Percentiles rank a stretch among this genome's conserved stretches.
Evolutionary conservation across 768 basidiomycete genomes (phyloP).

Genomic region (Leccinum rimulosum): DNA sequence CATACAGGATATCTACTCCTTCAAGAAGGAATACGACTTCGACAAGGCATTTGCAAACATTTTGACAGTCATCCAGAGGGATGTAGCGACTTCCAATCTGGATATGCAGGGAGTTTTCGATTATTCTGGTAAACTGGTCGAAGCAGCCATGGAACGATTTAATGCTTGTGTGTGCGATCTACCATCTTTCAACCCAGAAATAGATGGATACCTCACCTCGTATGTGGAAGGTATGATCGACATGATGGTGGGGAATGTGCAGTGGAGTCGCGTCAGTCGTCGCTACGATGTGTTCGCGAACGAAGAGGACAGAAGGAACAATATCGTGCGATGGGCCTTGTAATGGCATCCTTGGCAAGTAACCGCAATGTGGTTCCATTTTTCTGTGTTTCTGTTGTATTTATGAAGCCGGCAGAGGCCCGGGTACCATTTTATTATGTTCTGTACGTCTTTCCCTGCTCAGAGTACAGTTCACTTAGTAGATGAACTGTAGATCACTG

Average conservation of each 20-base stretch:
- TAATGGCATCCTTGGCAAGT: too few species aligned
- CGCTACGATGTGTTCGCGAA: neutral
- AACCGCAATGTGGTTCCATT: too few species aligned
- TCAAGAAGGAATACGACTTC: neutral
- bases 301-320: neutral
- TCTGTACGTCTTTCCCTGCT: too few species aligned
- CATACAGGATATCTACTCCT: neutral
- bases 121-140: neutral
- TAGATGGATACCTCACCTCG: neutral
- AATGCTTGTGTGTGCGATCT: neutral
- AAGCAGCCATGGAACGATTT: neutral
- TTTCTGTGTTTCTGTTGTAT: too few species aligned
- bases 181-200: neutral
- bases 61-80: neutral
- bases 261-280: neutral
- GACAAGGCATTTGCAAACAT: neutral
- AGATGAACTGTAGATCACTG: too few species aligned
- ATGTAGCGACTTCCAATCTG: too few species aligned
- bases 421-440: too few species aligned
- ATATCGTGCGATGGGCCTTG: neutral
- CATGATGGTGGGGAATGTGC: neutral
- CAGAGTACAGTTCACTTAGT: too few species aligned
- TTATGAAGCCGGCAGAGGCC: too few species aligned
- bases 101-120: neutral
- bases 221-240: neutral